These are phyloP conservation scores for Aureobasidium leucospermi DNA, from an alignment of 2,329 filamentous ascomycete genomes.

Conservation along the genomic window DNA sequence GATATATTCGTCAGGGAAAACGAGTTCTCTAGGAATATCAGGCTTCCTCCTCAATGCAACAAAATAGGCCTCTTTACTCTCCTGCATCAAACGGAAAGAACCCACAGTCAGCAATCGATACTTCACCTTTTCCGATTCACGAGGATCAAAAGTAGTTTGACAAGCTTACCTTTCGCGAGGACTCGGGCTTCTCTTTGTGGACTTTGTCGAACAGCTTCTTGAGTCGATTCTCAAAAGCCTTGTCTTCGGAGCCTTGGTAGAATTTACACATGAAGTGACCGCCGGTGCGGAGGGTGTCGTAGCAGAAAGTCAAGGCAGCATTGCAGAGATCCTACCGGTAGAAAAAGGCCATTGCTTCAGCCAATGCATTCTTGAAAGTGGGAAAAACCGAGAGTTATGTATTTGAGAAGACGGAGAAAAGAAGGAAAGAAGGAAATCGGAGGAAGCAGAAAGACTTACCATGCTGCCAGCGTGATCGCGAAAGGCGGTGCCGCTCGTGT, in stretches of 20 bases:
- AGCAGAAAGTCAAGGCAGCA: slow-evolving; percentile 77
- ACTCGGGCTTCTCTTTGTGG: slow-evolving; percentile 80
- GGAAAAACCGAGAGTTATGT: background rate
- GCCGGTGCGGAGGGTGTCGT: slow-evolving; percentile 70
- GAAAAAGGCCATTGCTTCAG: slow-evolving; percentile 4
- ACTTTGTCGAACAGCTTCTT: slow-evolving; percentile 74
- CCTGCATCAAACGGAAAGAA: slow-evolving; percentile 40
- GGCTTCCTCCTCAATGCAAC: slow-evolving; percentile 66
- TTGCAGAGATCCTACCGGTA: slow-evolving; percentile 72
- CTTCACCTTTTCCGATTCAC: background rate
- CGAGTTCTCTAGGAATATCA: slow-evolving; percentile 37
- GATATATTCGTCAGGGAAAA: slow-evolving; percentile 29
- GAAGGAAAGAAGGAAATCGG: background rate
- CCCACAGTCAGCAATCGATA: background rate
- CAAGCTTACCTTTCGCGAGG: slow-evolving; percentile 68
- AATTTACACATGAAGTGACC: slow-evolving; percentile 97
- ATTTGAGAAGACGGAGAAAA: background rate
- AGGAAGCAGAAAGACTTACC: slow-evolving; percentile 49
- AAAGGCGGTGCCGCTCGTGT: slow-evolving; percentile 82
- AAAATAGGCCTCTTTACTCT: slow-evolving; percentile 81
- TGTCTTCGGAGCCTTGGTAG: slow-evolving; percentile 86
- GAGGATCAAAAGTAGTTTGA: background rate
- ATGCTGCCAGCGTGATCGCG: slow-evolving; percentile 90
- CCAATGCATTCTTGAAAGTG: background rate
- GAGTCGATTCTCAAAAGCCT: slow-evolving; percentile 64